These are phyloP conservation scores for Ogataea zsoltii DNA, from an alignment of 805 yeast genomes.

Conservation along the genomic window DNA sequence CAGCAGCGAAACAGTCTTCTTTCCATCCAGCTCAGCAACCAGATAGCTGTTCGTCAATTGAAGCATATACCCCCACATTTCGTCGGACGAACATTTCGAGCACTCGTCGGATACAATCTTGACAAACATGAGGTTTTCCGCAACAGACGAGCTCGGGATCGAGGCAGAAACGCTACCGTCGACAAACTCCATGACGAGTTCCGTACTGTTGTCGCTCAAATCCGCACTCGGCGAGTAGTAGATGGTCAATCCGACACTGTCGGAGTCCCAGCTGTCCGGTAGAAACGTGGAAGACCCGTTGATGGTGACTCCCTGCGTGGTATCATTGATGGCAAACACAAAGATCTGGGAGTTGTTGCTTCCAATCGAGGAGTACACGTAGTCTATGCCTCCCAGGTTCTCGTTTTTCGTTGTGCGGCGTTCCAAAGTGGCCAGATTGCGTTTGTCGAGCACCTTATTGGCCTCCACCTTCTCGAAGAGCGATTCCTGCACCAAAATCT, in stretches of 20 bases:
- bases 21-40: constrained; percentile 67
- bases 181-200: not conserved
- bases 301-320: constrained; percentile 4
- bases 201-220: constrained; percentile 3
- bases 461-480: constrained; percentile 1
- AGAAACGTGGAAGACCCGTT: not conserved
- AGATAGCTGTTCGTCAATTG: constrained; percentile 63
- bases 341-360: constrained; percentile 12
- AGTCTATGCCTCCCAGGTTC: not conserved
- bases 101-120: constrained; percentile 28
- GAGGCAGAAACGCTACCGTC: constrained; percentile 2
- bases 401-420: not conserved
- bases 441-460: not conserved
- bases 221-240: constrained; percentile 11
- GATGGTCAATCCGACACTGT: constrained; percentile 3
- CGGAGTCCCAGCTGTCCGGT: constrained; percentile 8
- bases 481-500: not conserved
- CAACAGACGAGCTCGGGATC: not conserved
- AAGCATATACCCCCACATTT: constrained; percentile 59
- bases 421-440: not conserved
- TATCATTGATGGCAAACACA: constrained; percentile 11
- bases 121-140: constrained; percentile 3
- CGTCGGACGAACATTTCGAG: constrained; percentile 17
- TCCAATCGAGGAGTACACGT: constrained; percentile 11
- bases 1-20: constrained; percentile 54